Evolutionary conservation across 2,329 filamentous ascomycete species (phyloP).

Genomic region (Ophiostoma sp.): DNA sequence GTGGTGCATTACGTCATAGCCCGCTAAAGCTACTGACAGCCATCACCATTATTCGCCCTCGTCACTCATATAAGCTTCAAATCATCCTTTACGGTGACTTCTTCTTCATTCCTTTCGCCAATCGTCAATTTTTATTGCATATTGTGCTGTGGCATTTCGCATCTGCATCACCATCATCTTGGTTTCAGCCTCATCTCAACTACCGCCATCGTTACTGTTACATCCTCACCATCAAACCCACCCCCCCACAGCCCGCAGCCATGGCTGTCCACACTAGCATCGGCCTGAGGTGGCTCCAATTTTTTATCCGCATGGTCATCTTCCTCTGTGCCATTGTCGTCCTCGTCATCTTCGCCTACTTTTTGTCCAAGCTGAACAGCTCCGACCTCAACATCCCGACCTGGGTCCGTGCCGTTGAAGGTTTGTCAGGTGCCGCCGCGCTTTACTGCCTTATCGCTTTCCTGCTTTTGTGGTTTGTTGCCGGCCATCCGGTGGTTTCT

Average conservation of each 20-base stretch:
- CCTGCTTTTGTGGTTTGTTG: slow-evolving; percentile 75
- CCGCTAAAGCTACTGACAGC: background rate
- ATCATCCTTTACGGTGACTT: background rate
- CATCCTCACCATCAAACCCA: background rate
- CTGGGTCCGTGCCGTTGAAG: slow-evolving; percentile 72
- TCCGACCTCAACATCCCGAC: slow-evolving; percentile 63
- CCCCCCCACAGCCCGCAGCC: slow-evolving; percentile 30
- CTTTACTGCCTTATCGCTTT: slow-evolving; percentile 74
- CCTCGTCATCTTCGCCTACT: slow-evolving; percentile 80
- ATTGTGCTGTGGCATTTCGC: background rate
- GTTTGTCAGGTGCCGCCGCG: slow-evolving; percentile 71
- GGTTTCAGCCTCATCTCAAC: background rate
- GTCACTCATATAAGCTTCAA: background rate
- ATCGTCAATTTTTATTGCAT: background rate
- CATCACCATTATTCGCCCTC: background rate
- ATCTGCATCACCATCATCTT: background rate
- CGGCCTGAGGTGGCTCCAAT: slow-evolving; percentile 67
- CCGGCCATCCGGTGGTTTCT: slow-evolving; percentile 71
- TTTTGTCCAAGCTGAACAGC: slow-evolving; percentile 70
- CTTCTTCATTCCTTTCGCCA: background rate
- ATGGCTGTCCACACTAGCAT: slow-evolving; percentile 62
- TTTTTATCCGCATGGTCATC: slow-evolving; percentile 70
- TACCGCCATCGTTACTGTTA: background rate
- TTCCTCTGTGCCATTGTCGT: slow-evolving; percentile 72
- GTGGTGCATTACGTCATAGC: slow-evolving; percentile 19